Conservation (phyloP, 2,329 filamentous ascomycete species). For the Mycocentrospora acerina region DNA sequence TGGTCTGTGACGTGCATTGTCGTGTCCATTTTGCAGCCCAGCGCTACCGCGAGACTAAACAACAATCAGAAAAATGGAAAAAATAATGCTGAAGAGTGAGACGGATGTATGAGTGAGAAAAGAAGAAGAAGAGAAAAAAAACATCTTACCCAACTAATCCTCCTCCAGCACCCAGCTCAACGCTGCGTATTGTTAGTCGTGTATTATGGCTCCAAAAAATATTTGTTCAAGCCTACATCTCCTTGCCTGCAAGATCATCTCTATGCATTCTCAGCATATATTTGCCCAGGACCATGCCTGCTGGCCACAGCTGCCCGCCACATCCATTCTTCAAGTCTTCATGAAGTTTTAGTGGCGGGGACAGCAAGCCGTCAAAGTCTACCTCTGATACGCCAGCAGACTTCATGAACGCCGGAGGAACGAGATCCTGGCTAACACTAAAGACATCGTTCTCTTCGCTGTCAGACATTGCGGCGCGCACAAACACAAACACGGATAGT, state of each 20-base stretch:
- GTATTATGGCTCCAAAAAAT: neutral
- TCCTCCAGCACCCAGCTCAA: constrained; percentile 90
- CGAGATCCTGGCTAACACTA: constrained; percentile 56
- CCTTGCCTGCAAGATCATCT: constrained; percentile 62
- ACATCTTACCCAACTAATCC: constrained; percentile 73
- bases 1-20: constrained; percentile 86
- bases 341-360: constrained; percentile 70
- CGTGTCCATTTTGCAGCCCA: constrained; percentile 55
- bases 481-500: too few relatives aligned
- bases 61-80: neutral
- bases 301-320: constrained; percentile 92
- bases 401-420: constrained; percentile 56
- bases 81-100: neutral
- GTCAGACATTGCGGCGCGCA: constrained; percentile 23
- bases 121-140: neutral
- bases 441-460: constrained; percentile 38
- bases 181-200: constrained; percentile 51
- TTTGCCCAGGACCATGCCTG: constrained; percentile 82
- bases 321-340: constrained; percentile 88
- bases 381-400: constrained; percentile 53
- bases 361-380: constrained; percentile 73
- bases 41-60: constrained; percentile 57
- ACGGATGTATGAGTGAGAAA: neutral
- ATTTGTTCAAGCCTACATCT: constrained; percentile 63
- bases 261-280: constrained; percentile 78